Percentiles rank a stretch among this genome's conserved stretches.
Conservation (phyloP, 2,329 filamentous ascomycete species). For the Myotisia sp. region DNA sequence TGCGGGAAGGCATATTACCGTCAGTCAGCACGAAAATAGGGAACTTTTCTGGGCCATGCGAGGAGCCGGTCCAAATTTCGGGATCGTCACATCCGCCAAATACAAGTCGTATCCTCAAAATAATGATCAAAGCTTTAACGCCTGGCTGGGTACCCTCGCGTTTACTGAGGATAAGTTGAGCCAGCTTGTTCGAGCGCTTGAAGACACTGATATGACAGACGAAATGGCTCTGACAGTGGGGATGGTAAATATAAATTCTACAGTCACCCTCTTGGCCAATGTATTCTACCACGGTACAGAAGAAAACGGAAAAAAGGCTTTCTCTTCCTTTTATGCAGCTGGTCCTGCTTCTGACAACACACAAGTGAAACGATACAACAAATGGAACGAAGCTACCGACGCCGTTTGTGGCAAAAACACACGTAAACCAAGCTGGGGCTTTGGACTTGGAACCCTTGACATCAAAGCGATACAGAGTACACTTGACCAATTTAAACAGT, state of each 20-base stretch:
- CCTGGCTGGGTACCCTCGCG: slow-evolving; percentile 1
- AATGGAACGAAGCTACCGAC: slow-evolving; percentile 26
- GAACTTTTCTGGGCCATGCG: slow-evolving; percentile 45
- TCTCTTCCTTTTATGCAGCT: not conserved
- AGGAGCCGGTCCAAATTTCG: slow-evolving; percentile 47
- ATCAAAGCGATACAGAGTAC: slow-evolving; percentile 1
- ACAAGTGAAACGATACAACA: slow-evolving; percentile 21
- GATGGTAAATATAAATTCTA: not conserved
- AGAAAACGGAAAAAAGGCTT: slow-evolving; percentile 1
- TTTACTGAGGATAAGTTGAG: slow-evolving; percentile 2
- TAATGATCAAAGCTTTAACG: not conserved
- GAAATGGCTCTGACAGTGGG: slow-evolving; percentile 1
- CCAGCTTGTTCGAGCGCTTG: not conserved
- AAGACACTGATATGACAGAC: not conserved
- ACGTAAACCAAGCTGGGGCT: not conserved
- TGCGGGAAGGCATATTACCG: slow-evolving; percentile 30
- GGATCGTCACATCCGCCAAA: slow-evolving; percentile 38
- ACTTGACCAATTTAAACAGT: not conserved
- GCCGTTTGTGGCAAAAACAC: not conserved
- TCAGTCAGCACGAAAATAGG: slow-evolving; percentile 23
- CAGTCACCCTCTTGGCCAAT: not conserved
- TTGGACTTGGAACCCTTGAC: not conserved
- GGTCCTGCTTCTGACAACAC: slow-evolving; percentile 11
- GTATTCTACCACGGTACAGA: slow-evolving; percentile 3
- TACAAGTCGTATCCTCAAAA: slow-evolving; percentile 1